Base-by-base conservation (phyloP, 371 early-diverging fungal genomes). In the Mycotypha africana region DNA sequence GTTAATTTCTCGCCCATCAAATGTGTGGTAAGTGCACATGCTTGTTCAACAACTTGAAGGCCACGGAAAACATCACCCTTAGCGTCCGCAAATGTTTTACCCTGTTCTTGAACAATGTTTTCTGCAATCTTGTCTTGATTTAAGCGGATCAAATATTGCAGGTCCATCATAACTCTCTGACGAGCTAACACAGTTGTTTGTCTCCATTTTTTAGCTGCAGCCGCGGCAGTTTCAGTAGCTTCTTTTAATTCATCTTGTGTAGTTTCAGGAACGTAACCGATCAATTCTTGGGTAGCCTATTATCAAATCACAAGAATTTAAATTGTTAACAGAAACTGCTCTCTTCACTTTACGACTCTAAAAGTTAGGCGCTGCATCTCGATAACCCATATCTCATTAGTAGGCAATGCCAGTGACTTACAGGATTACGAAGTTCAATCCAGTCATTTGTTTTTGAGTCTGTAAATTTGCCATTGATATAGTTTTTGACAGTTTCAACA, bases 61-160 rank as follows among this genome's bases (percentile, higher is more conserved):
- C 93, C 93, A 48, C 93, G 83, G 64, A 86, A 79, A 4, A 92
- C 92, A 67, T 92, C 93, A 21, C 95, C 95, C 45, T 84, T 84
- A 26, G 97, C 97, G 64, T 97, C 97, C 16, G 78, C 73, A 57
- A 96, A 71, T 11, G 95, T 95, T 72, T 97, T 97, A 49, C 97
- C 97, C 64, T 95, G 96, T 67, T 97, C 96, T 30, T 63, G 48
- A 2, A 88, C 88, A 56, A 97, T 97, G 41, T 87, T 90, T 32
- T 65, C 63, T 4, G 97, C 97, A 51, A 97, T 74, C 12, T 64
- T 53, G 52, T 93, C 94, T 65, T 75, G 91, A 69, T 91, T 81
- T 43, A 83, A 70, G 28, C 92, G 83, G 52, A 97, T 88, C 48
- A 92, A 64, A 19, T 80, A 76, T 70, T 95, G 95, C 33, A 95